Evolutionary conservation across 768 basidiomycete species (phyloP), one percentile per base, ranked within the genome.

Genomic region (Mycena rosella): DNA sequence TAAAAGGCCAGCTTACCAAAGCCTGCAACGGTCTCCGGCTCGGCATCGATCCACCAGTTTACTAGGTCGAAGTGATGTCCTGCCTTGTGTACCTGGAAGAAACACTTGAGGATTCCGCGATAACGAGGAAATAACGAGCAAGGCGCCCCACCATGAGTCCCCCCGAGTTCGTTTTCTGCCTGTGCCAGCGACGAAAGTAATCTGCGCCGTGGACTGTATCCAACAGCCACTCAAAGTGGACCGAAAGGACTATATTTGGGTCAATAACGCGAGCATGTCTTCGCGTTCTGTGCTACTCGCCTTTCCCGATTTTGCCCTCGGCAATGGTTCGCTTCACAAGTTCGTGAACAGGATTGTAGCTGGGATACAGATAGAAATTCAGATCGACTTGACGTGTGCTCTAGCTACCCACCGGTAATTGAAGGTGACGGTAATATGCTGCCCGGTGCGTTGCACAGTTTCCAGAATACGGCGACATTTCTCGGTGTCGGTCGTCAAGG

Each of bases 141-240:
- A 11, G 11, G 5, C 11, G 14, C 38, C 38, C 17, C 38, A 83
- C 79, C 82, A 84, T 83, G 32, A 84, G 76, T 0, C 83, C 83
- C 3, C 83, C 84, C 6, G 81, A 82, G 70, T 83, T 81, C 11
- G 69, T 69, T 71, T 84, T 85, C 72, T 83, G 80, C 13, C 82
- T 75, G 69, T 85, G 84, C 84, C 85, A 87, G 40, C 85, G 78
- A n/a, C 83, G 75, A 76, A 85, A 85, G 73, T 85, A 86, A 74
- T 87, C 85, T 9, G 84, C 84, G 34, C 85, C 85, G 68, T 86
- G 85, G 10, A 85, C 84, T 10, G 85, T 85, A 70, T 86, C 85
- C 24, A 87, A 79, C 24, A 86, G 74, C 85, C 86, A 86, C 71
- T 86, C 84, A 66, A 86, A 86, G 71, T 87, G 85, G 24, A 87